phyloP scores from a whole-genome alignment of 164 flowering plant species.

The Stephania yunnanensis region DNA sequence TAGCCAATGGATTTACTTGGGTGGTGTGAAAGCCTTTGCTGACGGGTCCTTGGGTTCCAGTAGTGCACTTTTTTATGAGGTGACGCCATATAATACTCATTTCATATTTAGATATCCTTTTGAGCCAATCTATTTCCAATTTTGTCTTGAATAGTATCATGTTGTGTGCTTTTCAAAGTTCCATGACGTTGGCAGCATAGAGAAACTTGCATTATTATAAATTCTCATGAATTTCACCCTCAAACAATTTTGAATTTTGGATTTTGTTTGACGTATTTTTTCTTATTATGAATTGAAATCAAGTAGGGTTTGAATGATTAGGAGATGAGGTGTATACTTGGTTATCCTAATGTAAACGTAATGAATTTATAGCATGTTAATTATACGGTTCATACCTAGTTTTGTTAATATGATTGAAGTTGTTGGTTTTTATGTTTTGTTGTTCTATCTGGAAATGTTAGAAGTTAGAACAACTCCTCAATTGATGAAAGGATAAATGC shows the following conservation, averaged over 20 bases:
- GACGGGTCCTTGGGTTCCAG: constrained; percentile 97
- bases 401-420: neutral
- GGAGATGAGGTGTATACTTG: neutral
- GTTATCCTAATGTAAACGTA: neutral
- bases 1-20: constrained; percentile 77
- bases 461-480: too few relatives aligned
- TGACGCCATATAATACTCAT: constrained; percentile 19
- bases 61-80: constrained; percentile 90
- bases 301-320: neutral
- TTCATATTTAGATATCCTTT: neutral
- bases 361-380: too few relatives aligned
- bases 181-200: neutral
- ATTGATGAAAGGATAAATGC: too few relatives aligned
- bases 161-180: neutral
- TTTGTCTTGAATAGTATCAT: neutral
- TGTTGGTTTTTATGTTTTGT: too few relatives aligned
- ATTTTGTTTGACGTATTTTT: neutral
- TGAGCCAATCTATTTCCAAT: neutral
- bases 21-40: constrained; percentile 89
- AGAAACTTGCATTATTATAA: neutral
- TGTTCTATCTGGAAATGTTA: too few relatives aligned
- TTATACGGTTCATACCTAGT: too few relatives aligned
- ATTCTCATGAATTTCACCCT: neutral
- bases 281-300: neutral
- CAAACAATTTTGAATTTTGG: neutral